Conservation (phyloP, 192 early-diverging fungal species). For the Mortierella claussenii region DNA sequence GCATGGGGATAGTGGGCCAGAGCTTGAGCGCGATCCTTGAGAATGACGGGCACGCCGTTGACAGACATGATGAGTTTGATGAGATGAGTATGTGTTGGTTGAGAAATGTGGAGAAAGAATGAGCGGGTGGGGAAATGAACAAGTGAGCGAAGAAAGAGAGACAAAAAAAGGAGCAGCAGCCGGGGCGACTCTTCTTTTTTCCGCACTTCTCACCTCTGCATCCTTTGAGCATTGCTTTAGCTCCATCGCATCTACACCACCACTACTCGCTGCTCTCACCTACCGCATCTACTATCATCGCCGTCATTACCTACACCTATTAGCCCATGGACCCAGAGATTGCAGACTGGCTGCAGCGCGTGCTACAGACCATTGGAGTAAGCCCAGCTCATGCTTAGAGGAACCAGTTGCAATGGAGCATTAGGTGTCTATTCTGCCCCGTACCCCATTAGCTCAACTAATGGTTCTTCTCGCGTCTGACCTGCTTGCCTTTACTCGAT, state of each 20-base stretch:
- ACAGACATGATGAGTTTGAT: constrained; percentile 15
- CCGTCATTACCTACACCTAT: background rate
- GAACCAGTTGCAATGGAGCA: background rate
- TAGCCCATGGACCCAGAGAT: constrained; percentile 45
- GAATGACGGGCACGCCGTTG: constrained; percentile 64
- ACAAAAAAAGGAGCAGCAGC: no score
- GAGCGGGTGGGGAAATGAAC: background rate
- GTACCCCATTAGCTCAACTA: background rate
- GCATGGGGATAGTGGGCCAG: constrained; percentile 78
- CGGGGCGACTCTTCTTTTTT: no score
- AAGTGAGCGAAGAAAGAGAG: no score
- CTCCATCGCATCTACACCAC: no score
- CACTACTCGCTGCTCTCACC: no score
- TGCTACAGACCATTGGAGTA: constrained; percentile 46
- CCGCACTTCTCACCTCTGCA: no score
- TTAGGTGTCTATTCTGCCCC: no score
- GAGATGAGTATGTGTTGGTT: no score
- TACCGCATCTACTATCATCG: no score
- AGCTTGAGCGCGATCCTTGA: constrained; percentile 61
- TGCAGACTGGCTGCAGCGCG: constrained; percentile 47
- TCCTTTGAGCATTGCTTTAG: no score
- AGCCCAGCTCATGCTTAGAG: background rate
- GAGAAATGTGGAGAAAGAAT: background rate
- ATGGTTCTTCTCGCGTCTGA: background rate
- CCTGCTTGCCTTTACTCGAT: background rate